A percentile compares a stretch with the other conserved stretches of the same genome.
Evolutionary conservation across 2,329 filamentous ascomycete genomes (phyloP).

Genomic region (Helotiales sp.): DNA sequence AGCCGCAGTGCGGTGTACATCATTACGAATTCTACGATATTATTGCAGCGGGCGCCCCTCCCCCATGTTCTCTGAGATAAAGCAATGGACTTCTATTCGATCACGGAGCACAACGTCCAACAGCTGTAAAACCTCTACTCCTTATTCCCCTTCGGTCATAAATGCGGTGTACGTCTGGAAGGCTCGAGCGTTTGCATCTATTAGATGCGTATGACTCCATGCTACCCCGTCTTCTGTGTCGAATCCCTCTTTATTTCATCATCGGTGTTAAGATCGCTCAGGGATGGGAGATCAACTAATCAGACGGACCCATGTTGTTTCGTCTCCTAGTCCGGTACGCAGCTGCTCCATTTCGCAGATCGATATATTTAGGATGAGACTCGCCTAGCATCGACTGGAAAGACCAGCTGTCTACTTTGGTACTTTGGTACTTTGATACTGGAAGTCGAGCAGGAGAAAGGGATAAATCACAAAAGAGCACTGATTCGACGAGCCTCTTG

Average conservation of each 20-base stretch:
- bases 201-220: neutral
- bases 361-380: conserved; percentile 5
- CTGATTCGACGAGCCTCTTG: neutral
- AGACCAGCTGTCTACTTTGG: neutral
- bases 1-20: neutral
- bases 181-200: neutral
- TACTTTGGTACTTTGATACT: too few relatives aligned
- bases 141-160: conserved; percentile 4
- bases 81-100: conserved; percentile 6
- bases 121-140: neutral
- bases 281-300: neutral
- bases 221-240: neutral
- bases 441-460: neutral
- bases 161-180: conserved; percentile 1
- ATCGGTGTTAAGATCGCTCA: neutral
- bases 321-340: conserved; percentile 6
- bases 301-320: conserved; percentile 20
- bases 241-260: neutral
- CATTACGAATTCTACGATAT: neutral
- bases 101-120: neutral
- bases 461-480: neutral
- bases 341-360: neutral
- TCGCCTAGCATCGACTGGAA: neutral
- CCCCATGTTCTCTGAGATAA: conserved; percentile 6
- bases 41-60: neutral